Base-by-base conservation (phyloP, 1,284 basidiomycete genomes). In the Cryptococcus hybrid region DNA sequence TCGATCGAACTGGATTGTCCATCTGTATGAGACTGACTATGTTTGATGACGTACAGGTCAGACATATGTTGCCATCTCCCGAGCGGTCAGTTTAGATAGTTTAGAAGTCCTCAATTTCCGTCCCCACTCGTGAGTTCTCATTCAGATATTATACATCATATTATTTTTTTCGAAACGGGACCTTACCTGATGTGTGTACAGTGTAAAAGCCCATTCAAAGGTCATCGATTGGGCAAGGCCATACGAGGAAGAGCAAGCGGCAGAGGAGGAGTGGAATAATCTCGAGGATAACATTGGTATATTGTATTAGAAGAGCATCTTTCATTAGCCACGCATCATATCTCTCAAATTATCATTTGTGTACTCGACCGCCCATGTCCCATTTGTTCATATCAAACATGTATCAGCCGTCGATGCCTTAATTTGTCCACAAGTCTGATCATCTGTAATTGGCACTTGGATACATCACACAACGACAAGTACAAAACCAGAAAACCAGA, bases 61-160 rank as follows among this genome's bases (percentile, higher is more conserved):
- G 52, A 66, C 66, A 4, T 75, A 75, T 46, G 73, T 75, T 0
- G 73, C 73, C 0, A 57, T 73, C 9, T 75, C 73, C 1, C 59
- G 73, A 51, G 71, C 68, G 13, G 66, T 67, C 9, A 60, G 60
- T 47, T 53, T 75, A 34, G 70, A 72, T 2, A 63, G 57, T 0
- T 58, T 75, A 1, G 66, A 75, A 48, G 52, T 73, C 0, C 18
- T 45, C 2, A 65, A 67, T 42, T 68, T 72, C 48, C 46, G 45
- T 1, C 30, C 35, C 4, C 18, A 57, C 40, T 59, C 64, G 68
- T 70, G 44, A 55, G 64, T 47, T 34, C n/a, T 12, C 12, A 30
- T 30, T 30, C 30, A 4, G 4, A 30, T 30, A 30, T 30, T 30
- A 30, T 30, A 30, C 30, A 30, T 30, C 30, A 30, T 1, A 30